A percentile compares a stretch with the other conserved stretches of the same genome.
Conservation (phyloP, 2,329 filamentous ascomycete genomes). For the Arthrobotrys entomopaga region DNA sequence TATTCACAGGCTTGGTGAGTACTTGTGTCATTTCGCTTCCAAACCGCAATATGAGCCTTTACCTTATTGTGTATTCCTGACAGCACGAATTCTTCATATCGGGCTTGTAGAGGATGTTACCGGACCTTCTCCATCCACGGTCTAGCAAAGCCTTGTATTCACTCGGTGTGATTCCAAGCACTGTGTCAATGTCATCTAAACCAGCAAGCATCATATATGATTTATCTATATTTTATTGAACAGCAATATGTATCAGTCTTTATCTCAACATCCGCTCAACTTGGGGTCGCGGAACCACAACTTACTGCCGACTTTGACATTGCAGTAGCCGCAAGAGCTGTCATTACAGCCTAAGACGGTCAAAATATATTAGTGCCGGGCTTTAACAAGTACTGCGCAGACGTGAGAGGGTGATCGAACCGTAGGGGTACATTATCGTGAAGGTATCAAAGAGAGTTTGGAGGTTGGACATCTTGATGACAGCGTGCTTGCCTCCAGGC, state of each 20-base stretch:
- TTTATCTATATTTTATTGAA: conserved; percentile 21
- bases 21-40: not conserved
- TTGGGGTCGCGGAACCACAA: not conserved
- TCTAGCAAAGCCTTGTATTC: conserved; percentile 78
- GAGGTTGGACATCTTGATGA: conserved; percentile 2
- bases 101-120: conserved; percentile 77
- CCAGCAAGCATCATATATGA: conserved; percentile 53
- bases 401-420: not conserved
- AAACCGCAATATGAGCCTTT: not conserved
- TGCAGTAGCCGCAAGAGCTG: conserved; percentile 49
- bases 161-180: conserved; percentile 34
- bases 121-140: conserved; percentile 79
- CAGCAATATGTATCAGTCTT: conserved; percentile 1
- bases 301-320: conserved; percentile 50
- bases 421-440: conserved; percentile 45
- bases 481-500: not conserved
- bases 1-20: conserved; percentile 10
- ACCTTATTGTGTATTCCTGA: conserved; percentile 82
- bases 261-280: not conserved
- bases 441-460: conserved; percentile 10
- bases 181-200: conserved; percentile 20
- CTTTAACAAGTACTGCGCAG: not conserved
- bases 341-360: conserved; percentile 34
- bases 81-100: conserved; percentile 85
- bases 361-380: conserved; percentile 1